Evolutionary conservation across 352 stramenopile species (phyloP).

Genomic region (Globisporangium cederbergense): DNA sequence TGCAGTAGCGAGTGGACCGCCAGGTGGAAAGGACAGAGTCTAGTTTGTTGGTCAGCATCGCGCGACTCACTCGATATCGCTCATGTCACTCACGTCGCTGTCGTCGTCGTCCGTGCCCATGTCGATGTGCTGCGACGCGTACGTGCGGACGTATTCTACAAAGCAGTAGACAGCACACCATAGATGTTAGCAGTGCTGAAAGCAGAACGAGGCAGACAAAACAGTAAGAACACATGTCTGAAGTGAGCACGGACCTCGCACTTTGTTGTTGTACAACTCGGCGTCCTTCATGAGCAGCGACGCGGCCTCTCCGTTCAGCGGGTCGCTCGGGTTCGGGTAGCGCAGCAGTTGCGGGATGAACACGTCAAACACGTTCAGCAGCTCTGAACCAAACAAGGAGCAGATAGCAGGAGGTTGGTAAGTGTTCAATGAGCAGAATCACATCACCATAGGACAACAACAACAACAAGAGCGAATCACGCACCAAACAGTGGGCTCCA

Average conservation of each 20-base stretch:
- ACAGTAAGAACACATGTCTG: neutral
- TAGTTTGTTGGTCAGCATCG: neutral
- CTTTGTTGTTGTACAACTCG: conserved; percentile 86
- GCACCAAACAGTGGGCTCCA: conserved; percentile 93
- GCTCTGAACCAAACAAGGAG: conserved; percentile 39
- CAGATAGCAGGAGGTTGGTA: conserved; percentile 1
- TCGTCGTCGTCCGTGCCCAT: conserved; percentile 71
- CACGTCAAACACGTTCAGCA: conserved; percentile 92
- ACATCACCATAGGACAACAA: too few relatives aligned
- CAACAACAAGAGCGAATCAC: conserved; percentile 2
- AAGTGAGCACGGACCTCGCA: conserved; percentile 52
- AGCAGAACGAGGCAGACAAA: neutral
- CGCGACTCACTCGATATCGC: conserved; percentile 44
- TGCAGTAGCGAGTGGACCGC: neutral
- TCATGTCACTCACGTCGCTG: conserved; percentile 86
- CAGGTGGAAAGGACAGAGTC: conserved; percentile 4
- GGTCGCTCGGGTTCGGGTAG: conserved; percentile 91
- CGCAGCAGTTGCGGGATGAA: conserved; percentile 92
- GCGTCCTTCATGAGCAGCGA: conserved; percentile 88
- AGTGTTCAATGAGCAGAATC: too few relatives aligned
- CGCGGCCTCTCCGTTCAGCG: conserved; percentile 88
- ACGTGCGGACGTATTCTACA: conserved; percentile 77
- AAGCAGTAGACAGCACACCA: neutral
- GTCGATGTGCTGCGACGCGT: conserved; percentile 71
- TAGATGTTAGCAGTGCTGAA: neutral